phyloP scores from a whole-genome alignment of 2,329 filamentous ascomycete genomes.

The Neoscytalidium dimidiatum region DNA sequence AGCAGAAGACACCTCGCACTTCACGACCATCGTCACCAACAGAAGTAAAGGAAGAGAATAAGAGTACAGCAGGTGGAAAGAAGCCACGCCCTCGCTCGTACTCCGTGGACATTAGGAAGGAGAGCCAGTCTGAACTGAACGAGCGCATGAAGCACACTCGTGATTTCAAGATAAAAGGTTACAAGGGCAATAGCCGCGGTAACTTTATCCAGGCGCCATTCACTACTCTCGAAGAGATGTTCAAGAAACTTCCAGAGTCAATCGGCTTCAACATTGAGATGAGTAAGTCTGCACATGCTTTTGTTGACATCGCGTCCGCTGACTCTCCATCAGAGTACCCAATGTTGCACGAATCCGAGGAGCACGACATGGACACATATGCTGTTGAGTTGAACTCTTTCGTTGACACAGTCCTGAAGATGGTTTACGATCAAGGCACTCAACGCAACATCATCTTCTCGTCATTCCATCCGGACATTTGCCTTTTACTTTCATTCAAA shows the following conservation, averaged over 20 bases:
- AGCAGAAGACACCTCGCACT: slow-evolving; percentile 50
- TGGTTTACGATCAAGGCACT: slow-evolving; percentile 83
- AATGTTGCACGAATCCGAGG: slow-evolving; percentile 93
- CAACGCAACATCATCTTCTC: slow-evolving; percentile 95
- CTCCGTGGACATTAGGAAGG: slow-evolving; percentile 58
- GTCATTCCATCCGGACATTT: slow-evolving; percentile 96
- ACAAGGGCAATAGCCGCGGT: slow-evolving; percentile 91
- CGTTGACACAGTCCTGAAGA: slow-evolving; percentile 86
- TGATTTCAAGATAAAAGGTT: slow-evolving; percentile 92
- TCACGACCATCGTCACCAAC: slow-evolving; percentile 51
- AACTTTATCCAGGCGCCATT: slow-evolving; percentile 96
- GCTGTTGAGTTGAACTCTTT: slow-evolving; percentile 96
- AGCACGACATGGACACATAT: slow-evolving; percentile 95
- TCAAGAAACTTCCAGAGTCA: slow-evolving; percentile 75
- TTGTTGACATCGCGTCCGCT: neutral
- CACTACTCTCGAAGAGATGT: slow-evolving; percentile 91
- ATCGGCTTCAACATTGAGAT: slow-evolving; percentile 99
- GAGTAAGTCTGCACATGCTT: slow-evolving; percentile 52
- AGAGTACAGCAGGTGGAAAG: slow-evolving; percentile 12
- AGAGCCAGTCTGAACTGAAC: slow-evolving; percentile 55
- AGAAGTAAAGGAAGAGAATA: slow-evolving; percentile 21
- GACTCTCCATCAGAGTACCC: slow-evolving; percentile 70
- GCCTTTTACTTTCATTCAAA: slow-evolving; percentile 91
- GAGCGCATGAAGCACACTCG: slow-evolving; percentile 97
- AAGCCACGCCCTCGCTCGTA: slow-evolving; percentile 53